Base-by-base conservation (phyloP, 163 green algal species). In the Smithsoniella earleae region DNA sequence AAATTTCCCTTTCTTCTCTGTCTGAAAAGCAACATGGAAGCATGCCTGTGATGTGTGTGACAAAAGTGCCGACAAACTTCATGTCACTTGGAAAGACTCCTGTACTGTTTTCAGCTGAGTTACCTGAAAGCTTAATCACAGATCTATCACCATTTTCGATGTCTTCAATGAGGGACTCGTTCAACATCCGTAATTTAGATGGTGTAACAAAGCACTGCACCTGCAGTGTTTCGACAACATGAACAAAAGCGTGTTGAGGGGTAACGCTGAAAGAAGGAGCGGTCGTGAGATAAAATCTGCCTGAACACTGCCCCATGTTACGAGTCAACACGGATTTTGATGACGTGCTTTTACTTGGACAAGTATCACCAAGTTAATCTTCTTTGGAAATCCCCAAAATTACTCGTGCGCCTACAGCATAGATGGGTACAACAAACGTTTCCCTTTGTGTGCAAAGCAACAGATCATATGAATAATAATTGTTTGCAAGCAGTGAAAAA, bases 381-480 rank as follows among this genome's bases (percentile, higher is more conserved):
- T 31, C 74, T 91, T 85, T 20, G 89, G 87, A 34, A 95, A 77
- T n/a, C 74, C 92, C 83, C 31, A 95, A 80, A 34, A 80, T 84
- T 25, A 82, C 73, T 25, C 78, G 78, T 40, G 75, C 76, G 3
- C 86, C 84, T 4, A 73, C 54, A 20, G 81, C 86, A 2, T 82
- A 28, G 22, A 94, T 54, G 2, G 86, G 89, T 40, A 95, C 85
- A 6, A 91, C 25, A 64, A 91, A 95, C 78, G 86, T 87, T 74
- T 95, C 89, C 1, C 89, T 82, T 69, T 95, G 87, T 2, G 89
- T 95, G 45, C 69, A 82, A 3, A 95, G 80, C 6, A 90, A 65
- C 22, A 95, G 69, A 28, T 92, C 80, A 49, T 77, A 85, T 1
- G 49, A 36, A 45, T 83, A 89, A 66, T 89, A 79, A 18, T 85